Evolutionary conservation across 805 yeast species (phyloP).

Genomic region (Candida odintsovae): DNA sequence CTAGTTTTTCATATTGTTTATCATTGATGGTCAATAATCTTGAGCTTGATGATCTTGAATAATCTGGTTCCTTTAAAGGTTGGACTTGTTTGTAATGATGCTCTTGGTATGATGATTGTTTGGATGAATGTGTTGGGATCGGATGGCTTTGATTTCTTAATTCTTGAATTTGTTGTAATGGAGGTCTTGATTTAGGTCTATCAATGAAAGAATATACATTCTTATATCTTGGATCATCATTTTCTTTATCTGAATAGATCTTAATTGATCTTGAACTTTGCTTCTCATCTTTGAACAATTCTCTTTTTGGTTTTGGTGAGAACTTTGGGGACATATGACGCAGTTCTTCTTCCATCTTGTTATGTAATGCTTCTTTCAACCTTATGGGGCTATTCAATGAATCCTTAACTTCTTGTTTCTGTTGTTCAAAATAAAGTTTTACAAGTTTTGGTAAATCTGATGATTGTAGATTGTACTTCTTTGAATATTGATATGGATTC

Average conservation of each 20-base stretch:
- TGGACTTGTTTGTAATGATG: constrained; percentile 15
- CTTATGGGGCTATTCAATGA: constrained; percentile 20
- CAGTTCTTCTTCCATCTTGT: constrained; percentile 22
- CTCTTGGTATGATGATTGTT: constrained; percentile 10
- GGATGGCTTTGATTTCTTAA: constrained; percentile 8
- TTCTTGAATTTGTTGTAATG: constrained; percentile 15
- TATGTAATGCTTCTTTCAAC: constrained; percentile 17
- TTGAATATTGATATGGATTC: constrained; percentile 35
- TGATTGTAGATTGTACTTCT: constrained; percentile 30
- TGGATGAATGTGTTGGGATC: background rate
- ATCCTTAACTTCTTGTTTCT: constrained; percentile 28
- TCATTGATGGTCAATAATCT: constrained; percentile 44
- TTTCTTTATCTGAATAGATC: constrained; percentile 15
- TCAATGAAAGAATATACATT: background rate
- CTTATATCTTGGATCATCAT: background rate
- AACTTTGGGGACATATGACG: constrained; percentile 16
- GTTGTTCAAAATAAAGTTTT: constrained; percentile 31
- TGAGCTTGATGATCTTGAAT: constrained; percentile 12
- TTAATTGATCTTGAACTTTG: constrained; percentile 1
- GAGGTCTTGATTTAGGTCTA: constrained; percentile 11
- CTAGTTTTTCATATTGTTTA: constrained; percentile 64
- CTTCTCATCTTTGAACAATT: constrained; percentile 7
- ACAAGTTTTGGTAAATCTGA: constrained; percentile 31
- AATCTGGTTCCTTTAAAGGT: constrained; percentile 21
- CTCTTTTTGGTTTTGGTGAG: constrained; percentile 13